Conservation (phyloP, 2,329 filamentous ascomycete genomes). For the Penicillium griseofulvum region DNA sequence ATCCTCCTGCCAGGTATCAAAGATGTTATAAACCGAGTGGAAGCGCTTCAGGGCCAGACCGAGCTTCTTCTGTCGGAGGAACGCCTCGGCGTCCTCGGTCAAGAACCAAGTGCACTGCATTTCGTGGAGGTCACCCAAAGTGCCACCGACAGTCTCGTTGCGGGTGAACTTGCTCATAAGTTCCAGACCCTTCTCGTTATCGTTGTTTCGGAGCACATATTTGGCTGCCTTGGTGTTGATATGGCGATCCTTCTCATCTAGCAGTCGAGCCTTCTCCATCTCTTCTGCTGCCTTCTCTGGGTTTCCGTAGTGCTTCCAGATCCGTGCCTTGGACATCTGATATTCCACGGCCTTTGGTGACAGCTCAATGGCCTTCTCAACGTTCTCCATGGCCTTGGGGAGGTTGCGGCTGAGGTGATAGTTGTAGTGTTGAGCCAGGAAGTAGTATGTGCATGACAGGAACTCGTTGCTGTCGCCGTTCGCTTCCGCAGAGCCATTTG, state of each 20-base stretch:
- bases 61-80: conserved; percentile 75
- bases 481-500: conserved; percentile 51
- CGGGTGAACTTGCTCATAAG: conserved; percentile 94
- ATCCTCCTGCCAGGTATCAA: conserved; percentile 96
- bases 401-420: conserved; percentile 85
- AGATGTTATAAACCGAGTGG: conserved; percentile 83
- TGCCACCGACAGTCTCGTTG: conserved; percentile 82
- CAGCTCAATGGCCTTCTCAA: conserved; percentile 78
- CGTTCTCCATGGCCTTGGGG: conserved; percentile 73
- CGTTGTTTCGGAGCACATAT: conserved; percentile 89
- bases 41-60: conserved; percentile 90
- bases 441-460: conserved; percentile 79
- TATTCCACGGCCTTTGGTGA: conserved; percentile 83
- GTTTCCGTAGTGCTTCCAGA: conserved; percentile 87
- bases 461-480: conserved; percentile 60
- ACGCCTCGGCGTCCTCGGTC: conserved; percentile 90
- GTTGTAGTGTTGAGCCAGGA: conserved; percentile 95
- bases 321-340: conserved; percentile 90
- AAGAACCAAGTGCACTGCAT: conserved; percentile 99
- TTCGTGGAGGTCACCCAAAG: conserved; percentile 85
- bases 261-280: conserved; percentile 81
- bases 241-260: conserved; percentile 89
- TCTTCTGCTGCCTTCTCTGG: conserved; percentile 73
- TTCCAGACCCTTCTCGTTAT: conserved; percentile 79
- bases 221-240: conserved; percentile 99